A percentile compares a stretch with the other conserved stretches of the same genome.
phyloP scores from a whole-genome alignment of 108 stramenopile species.

The Aurantiochytrium sp. region DNA sequence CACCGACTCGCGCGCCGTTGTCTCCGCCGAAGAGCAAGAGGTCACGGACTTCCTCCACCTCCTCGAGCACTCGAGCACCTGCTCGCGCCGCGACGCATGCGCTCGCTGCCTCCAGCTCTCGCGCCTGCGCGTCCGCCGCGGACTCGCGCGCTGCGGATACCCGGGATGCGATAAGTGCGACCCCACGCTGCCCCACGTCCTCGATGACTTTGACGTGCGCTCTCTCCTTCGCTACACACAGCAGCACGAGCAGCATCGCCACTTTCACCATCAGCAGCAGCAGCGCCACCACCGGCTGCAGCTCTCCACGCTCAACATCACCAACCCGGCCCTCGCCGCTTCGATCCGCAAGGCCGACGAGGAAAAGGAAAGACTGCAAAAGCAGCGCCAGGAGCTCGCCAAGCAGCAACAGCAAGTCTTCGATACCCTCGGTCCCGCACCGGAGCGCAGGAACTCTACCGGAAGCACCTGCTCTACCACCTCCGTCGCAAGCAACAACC shows the following conservation, averaged over 20 bases:
- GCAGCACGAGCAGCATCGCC: neutral
- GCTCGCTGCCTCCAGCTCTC: conserved; percentile 11
- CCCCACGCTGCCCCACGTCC: neutral
- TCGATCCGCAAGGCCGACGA: neutral
- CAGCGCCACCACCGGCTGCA: neutral
- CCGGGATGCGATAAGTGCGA: conserved; percentile 1
- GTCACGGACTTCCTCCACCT: neutral
- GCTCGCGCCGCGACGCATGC: neutral
- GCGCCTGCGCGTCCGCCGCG: neutral
- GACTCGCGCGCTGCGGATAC: neutral
- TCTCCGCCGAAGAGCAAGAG: neutral
- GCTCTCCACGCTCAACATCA: neutral
- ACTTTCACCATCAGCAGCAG: neutral
- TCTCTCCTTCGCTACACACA: neutral
- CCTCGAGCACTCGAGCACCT: neutral
- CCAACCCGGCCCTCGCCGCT: neutral
- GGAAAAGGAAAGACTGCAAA: neutral
- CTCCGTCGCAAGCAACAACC: no score
- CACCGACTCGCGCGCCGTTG: neutral
- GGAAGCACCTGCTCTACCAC: no score
- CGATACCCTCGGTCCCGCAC: neutral
- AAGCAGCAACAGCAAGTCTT: neutral
- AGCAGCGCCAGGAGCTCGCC: neutral
- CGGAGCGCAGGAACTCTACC: no score
- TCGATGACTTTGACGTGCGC: neutral